These are phyloP conservation scores for Vaccinium macrocarpon DNA, from an alignment of 148 eudicot species.

Conservation along the genomic window DNA sequence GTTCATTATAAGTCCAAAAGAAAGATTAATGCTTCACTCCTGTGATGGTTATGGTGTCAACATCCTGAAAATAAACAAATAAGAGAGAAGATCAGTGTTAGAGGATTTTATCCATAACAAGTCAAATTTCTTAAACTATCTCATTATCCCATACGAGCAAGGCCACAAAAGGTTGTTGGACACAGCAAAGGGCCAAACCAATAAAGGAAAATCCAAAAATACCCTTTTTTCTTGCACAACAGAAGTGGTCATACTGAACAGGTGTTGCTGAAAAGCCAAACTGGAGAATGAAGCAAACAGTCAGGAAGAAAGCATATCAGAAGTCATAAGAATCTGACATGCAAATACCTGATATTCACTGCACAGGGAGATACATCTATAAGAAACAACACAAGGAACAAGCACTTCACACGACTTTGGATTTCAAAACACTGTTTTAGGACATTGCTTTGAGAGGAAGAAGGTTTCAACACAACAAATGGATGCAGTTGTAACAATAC, in stretches of 20 bases:
- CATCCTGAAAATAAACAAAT: constrained; percentile 10
- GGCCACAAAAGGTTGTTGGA: not conserved
- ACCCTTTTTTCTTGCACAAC: not conserved
- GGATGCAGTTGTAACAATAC: not conserved
- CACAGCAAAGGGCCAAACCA: not conserved
- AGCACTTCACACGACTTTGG: not conserved
- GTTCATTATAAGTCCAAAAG: not conserved
- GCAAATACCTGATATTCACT: constrained; percentile 24
- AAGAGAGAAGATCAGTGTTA: not conserved
- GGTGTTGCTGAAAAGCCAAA: constrained; percentile 1
- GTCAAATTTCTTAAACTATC: not conserved
- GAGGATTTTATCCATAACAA: not conserved
- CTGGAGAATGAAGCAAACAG: not conserved
- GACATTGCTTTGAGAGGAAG: constrained; percentile 6
- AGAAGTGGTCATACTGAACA: not conserved
- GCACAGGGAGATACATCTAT: constrained; percentile 7
- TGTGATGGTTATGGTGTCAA: not conserved
- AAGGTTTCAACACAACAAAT: not conserved
- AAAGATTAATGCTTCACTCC: constrained; percentile 1
- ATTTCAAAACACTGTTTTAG: not conserved
- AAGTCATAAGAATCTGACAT: not conserved
- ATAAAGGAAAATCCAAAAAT: not conserved
- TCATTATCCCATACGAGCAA: not conserved
- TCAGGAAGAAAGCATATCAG: not conserved
- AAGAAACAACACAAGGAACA: constrained; percentile 4